Percentiles rank a stretch among this genome's conserved stretches.
These are phyloP conservation scores for Thraustochytrium striatum DNA, from an alignment of 352 stramenopile genomes.

Conservation along the genomic window DNA sequence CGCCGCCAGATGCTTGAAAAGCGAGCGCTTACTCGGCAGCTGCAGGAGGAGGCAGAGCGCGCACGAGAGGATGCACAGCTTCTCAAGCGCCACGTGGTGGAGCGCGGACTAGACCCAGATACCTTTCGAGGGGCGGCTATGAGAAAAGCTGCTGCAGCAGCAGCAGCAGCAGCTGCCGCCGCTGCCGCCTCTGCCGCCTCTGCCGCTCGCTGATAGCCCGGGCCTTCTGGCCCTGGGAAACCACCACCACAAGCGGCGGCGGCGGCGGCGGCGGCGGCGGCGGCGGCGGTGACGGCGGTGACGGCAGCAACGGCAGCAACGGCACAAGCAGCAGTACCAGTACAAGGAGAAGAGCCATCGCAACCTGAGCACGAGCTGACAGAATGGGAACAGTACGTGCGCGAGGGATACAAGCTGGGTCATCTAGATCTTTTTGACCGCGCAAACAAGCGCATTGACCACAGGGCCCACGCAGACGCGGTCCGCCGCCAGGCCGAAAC, in stretches of 20 bases:
- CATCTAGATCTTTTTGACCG: slow-evolving; percentile 27
- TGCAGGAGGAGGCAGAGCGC: not conserved
- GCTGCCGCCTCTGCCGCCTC: not conserved
- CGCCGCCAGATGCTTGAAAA: slow-evolving; percentile 4
- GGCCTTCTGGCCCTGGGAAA: not conserved
- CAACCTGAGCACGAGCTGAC: not conserved
- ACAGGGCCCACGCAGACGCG: not conserved
- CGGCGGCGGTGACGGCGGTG: not conserved
- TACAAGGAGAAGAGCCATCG: not conserved
- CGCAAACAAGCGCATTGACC: not conserved
- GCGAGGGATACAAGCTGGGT: slow-evolving; percentile 32
- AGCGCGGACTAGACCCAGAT: slow-evolving; percentile 27
- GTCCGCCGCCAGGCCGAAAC: not conserved
- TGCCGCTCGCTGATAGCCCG: not conserved
- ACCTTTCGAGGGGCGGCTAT: not conserved
- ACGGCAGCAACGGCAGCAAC: not conserved
- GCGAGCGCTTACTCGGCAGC: not conserved
- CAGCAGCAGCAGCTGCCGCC: not conserved
- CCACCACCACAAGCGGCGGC: not conserved
- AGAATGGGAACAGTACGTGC: slow-evolving; percentile 26
- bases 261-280: not conserved
- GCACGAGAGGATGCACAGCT: slow-evolving; percentile 19
- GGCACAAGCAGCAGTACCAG: not conserved
- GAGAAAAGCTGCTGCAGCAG: not conserved
- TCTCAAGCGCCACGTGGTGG: slow-evolving; percentile 36